phyloP scores from a whole-genome alignment of 148 eudicot species.

The Limonium bicolor region DNA sequence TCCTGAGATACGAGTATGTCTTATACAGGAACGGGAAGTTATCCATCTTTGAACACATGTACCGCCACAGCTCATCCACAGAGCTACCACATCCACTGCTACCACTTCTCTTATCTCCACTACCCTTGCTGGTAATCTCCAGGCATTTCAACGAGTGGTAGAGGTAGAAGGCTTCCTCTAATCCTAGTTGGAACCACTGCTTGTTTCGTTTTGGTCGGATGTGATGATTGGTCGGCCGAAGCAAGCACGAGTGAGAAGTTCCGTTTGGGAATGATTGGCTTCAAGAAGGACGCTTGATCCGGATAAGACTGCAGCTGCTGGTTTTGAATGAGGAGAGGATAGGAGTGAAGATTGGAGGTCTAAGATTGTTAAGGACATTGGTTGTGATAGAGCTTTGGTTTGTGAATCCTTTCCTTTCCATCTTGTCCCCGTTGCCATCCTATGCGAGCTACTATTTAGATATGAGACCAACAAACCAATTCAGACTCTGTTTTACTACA shows the following conservation, averaged over 20 bases:
- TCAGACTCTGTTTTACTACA: too few species aligned
- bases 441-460: too few species aligned
- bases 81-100: conserved; percentile 14
- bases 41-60: conserved; percentile 29
- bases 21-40: conserved; percentile 28
- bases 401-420: conserved; percentile 43
- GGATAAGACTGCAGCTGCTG: conserved; percentile 45
- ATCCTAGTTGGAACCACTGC: conserved; percentile 50
- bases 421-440: conserved; percentile 37
- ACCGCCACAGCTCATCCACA: conserved; percentile 35
- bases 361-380: conserved; percentile 40
- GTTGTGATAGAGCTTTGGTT: conserved; percentile 34
- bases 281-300: conserved; percentile 36
- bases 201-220: conserved; percentile 38
- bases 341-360: conserved; percentile 36
- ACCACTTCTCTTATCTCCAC: too few species aligned
- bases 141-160: conserved; percentile 37
- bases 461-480: too few species aligned
- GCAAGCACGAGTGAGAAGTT: conserved; percentile 49
- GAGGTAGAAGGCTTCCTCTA: conserved; percentile 60
- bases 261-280: conserved; percentile 27
- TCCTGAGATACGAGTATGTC: conserved; percentile 51
- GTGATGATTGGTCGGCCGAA: conserved; percentile 43
- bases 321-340: too few species aligned
- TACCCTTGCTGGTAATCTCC: conserved; percentile 24